Evolutionary conservation across 2,329 filamentous ascomycete species (phyloP).

Genomic region (Tympanopsis confertula): DNA sequence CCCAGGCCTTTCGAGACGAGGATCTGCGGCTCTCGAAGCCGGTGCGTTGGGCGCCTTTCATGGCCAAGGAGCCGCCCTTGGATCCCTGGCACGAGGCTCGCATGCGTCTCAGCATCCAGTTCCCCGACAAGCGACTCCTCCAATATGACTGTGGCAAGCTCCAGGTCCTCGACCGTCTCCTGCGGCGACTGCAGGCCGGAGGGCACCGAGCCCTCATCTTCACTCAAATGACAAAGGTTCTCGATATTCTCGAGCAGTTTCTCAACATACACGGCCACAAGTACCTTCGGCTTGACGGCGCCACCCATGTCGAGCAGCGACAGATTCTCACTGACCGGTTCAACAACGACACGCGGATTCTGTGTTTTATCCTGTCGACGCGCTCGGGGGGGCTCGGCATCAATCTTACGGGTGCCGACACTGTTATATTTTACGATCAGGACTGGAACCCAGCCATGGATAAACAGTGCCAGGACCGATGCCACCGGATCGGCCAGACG

Average conservation of each 20-base stretch:
- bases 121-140: conserved; percentile 88
- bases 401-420: conserved; percentile 91
- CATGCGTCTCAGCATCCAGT: conserved; percentile 86
- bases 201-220: conserved; percentile 94
- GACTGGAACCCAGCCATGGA: conserved; percentile 99
- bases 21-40: conserved; percentile 46
- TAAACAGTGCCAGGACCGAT: conserved; percentile 95
- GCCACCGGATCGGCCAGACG: conserved; percentile 93
- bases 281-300: conserved; percentile 89
- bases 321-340: conserved; percentile 93
- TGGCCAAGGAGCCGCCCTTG: conserved; percentile 39
- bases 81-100: conserved; percentile 92
- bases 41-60: conserved; percentile 41
- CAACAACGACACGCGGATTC: conserved; percentile 84
- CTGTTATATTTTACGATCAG: conserved; percentile 96
- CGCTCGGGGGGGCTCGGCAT: conserved; percentile 90
- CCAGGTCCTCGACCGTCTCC: conserved; percentile 73
- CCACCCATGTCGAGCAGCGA: conserved; percentile 88
- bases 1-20: conserved; percentile 42
- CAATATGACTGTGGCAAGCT: conserved; percentile 98
- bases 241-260: conserved; percentile 94
- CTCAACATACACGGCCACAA: conserved; percentile 96
- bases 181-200: conserved; percentile 76
- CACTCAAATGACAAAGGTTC: conserved; percentile 96
- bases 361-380: conserved; percentile 91